Evolutionary conservation across 768 basidiomycete species (phyloP).

Genomic region (Macrolepiota dolichaula): DNA sequence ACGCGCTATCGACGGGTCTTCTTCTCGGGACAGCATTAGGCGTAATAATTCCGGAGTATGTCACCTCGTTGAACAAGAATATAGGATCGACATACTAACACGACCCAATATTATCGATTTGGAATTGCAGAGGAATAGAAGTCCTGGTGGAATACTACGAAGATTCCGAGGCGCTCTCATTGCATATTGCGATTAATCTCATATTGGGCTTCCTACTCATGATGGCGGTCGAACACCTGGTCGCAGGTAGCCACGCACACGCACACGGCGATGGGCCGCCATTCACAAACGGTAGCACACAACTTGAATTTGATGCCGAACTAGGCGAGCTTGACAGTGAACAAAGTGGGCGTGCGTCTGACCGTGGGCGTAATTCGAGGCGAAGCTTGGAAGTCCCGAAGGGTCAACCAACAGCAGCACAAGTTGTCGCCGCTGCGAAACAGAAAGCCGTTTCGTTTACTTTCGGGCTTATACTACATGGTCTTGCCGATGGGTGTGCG

Average conservation of each 20-base stretch:
- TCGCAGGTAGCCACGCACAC: slow-evolving; percentile 41
- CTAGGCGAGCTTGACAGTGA: slow-evolving; percentile 54
- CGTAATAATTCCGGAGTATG: slow-evolving; percentile 92
- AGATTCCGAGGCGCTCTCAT: slow-evolving; percentile 39
- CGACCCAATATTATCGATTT: no score
- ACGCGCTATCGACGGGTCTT: slow-evolving; percentile 61
- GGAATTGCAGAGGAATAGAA: slow-evolving; percentile 66
- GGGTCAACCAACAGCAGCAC: slow-evolving; percentile 13
- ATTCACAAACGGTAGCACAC: slow-evolving; percentile 15
- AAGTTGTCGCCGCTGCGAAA: slow-evolving; percentile 19
- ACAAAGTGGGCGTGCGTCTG: slow-evolving; percentile 25
- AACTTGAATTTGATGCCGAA: slow-evolving; percentile 59
- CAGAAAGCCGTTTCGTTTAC: slow-evolving; percentile 67
- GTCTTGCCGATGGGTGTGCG: slow-evolving; percentile 88
- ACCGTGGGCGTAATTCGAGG: neutral
- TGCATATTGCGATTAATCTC: slow-evolving; percentile 59
- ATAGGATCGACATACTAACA: no score
- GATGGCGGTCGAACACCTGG: slow-evolving; percentile 66
- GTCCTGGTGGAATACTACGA: slow-evolving; percentile 37
- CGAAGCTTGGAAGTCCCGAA: neutral
- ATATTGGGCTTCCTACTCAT: slow-evolving; percentile 60
- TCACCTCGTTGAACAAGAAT: slow-evolving; percentile 15
- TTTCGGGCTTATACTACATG: slow-evolving; percentile 84
- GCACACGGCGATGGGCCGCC: slow-evolving; percentile 5
- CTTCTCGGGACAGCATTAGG: slow-evolving; percentile 88